phyloP scores from a whole-genome alignment of 371 early-diverging fungal genomes.

The Lichtheimia corymbifera region DNA sequence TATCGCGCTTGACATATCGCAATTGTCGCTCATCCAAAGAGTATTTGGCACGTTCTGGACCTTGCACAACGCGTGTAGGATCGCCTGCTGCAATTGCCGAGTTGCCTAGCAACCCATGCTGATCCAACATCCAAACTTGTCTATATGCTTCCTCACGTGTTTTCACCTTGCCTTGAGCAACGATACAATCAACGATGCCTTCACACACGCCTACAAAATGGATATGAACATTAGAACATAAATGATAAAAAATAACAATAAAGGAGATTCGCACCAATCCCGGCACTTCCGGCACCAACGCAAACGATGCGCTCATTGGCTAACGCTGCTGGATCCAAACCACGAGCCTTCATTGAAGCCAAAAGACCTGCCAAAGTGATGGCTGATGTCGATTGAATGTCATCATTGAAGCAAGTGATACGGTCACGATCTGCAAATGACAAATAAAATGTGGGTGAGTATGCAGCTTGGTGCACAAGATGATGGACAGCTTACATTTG shows the following conservation, averaged over 20 bases:
- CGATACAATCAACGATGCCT: conserved; percentile 65
- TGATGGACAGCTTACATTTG: conserved; percentile 42
- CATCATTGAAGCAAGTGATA: conserved; percentile 70
- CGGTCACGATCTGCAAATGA: conserved; percentile 48
- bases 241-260: too few species aligned
- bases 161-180: conserved; percentile 57
- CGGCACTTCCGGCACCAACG: conserved; percentile 72
- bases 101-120: conserved; percentile 54
- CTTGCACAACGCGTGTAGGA: conserved; percentile 19
- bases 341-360: conserved; percentile 59
- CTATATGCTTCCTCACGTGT: conserved; percentile 61
- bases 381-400: conserved; percentile 69
- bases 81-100: conserved; percentile 34
- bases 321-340: conserved; percentile 39
- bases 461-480: not conserved
- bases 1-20: conserved; percentile 54
- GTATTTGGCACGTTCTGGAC: conserved; percentile 9
- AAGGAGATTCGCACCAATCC: conserved; percentile 27
- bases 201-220: conserved; percentile 58
- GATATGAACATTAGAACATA: too few species aligned
- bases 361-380: conserved; percentile 67
- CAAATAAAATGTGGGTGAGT: not conserved
- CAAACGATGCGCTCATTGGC: conserved; percentile 56
- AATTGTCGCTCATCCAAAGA: conserved; percentile 54
- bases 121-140: conserved; percentile 63